Conservation (phyloP, 2,329 filamentous ascomycete species). For the Colletotrichum sp. region DNA sequence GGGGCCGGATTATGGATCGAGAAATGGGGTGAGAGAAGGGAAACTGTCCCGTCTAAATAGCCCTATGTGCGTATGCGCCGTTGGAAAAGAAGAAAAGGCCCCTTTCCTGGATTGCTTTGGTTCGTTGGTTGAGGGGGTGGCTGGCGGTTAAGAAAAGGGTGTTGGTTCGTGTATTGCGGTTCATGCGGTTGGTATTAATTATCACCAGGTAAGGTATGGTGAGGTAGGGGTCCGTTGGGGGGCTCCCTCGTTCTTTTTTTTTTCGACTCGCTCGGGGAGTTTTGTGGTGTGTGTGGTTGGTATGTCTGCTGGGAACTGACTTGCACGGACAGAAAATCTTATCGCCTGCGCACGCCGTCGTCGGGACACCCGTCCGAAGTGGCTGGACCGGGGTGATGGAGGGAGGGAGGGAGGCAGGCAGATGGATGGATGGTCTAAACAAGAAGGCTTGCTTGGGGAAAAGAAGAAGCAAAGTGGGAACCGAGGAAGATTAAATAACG, state of each 20-base stretch:
- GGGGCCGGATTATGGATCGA: constrained; percentile 4
- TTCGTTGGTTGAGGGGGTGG: neutral
- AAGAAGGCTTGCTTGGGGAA: neutral
- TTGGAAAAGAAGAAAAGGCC: neutral
- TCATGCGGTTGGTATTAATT: constrained; percentile 12
- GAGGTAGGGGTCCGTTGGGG: constrained; percentile 5
- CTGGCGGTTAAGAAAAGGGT: neutral
- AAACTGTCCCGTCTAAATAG: constrained; percentile 10
- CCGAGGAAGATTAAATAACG: constrained; percentile 5
- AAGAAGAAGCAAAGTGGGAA: neutral
- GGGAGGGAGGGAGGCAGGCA: neutral
- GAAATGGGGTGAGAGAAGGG: neutral
- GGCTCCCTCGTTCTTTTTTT: neutral
- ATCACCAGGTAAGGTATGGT: constrained; percentile 7
- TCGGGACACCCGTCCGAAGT: constrained; percentile 14
- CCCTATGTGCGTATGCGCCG: neutral
- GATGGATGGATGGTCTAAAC: neutral
- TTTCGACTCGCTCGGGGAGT: neutral
- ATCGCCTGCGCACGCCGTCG: constrained; percentile 12
- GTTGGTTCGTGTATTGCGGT: neutral
- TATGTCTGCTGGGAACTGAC: neutral
- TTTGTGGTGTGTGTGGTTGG: neutral
- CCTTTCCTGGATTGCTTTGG: neutral
- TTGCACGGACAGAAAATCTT: constrained; percentile 1
- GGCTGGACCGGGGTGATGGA: neutral